Conservation (phyloP, 192 early-diverging fungal genomes). For the Mortierella claussenii region DNA sequence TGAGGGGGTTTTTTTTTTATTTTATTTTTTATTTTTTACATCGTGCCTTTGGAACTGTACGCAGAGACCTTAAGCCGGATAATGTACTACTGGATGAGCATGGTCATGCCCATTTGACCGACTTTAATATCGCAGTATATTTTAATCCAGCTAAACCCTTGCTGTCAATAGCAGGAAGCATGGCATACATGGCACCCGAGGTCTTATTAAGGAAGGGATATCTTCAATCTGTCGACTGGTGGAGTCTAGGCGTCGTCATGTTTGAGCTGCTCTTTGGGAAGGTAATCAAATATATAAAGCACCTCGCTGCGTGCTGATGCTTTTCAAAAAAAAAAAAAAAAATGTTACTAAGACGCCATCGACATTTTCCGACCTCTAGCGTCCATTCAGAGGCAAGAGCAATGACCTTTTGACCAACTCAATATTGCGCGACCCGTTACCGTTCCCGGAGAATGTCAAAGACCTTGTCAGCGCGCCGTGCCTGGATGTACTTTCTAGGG, state of each 20-base stretch:
- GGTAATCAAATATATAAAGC: constrained; percentile 53
- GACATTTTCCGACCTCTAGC: constrained; percentile 58
- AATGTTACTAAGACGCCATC: too few species aligned
- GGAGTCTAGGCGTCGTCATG: constrained; percentile 84
- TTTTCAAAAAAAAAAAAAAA: too few species aligned
- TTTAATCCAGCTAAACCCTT: constrained; percentile 72
- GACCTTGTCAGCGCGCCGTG: constrained; percentile 59
- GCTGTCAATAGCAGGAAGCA: constrained; percentile 79
- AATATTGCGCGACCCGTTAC: constrained; percentile 75
- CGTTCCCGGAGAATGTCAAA: constrained; percentile 68
- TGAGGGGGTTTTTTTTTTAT: background rate
- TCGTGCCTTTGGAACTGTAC: background rate
- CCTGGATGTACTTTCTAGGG: constrained; percentile 62
- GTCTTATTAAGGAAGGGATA: constrained; percentile 70
- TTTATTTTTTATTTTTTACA: background rate
- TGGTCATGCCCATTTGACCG: constrained; percentile 86
- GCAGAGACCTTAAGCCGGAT: constrained; percentile 87
- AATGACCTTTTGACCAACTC: constrained; percentile 76
- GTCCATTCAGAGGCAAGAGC: constrained; percentile 83
- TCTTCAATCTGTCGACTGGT: constrained; percentile 73
- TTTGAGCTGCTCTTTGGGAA: constrained; percentile 83
- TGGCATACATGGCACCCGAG: constrained; percentile 92
- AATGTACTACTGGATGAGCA: constrained; percentile 83
- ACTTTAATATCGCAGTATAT: constrained; percentile 89
- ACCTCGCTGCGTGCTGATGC: background rate